These are phyloP conservation scores for Cyanodermella asteris DNA, from an alignment of 2,329 filamentous ascomycete genomes.

Conservation along the genomic window DNA sequence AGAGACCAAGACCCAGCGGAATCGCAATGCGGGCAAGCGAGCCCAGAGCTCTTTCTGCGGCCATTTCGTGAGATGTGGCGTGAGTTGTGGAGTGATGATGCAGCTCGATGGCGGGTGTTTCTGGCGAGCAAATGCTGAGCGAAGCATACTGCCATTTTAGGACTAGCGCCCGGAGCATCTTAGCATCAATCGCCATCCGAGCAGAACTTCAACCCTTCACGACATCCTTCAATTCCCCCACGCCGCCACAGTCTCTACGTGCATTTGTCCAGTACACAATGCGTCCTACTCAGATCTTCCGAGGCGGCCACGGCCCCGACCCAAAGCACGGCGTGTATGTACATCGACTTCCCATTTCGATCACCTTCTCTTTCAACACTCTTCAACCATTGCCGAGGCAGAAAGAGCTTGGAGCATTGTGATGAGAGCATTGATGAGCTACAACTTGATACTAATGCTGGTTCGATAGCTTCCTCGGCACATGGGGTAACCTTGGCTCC, in stretches of 20 bases:
- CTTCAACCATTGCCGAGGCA: background rate
- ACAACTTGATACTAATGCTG: too few species aligned
- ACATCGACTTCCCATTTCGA: background rate
- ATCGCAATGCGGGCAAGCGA: slow-evolving; percentile 47
- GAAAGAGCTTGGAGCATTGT: too few species aligned
- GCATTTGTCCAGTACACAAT: too few species aligned
- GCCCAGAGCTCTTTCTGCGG: slow-evolving; percentile 35
- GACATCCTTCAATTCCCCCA: too few species aligned
- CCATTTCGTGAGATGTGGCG: slow-evolving; percentile 16
- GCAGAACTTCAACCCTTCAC: too few species aligned
- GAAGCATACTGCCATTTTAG: too few species aligned
- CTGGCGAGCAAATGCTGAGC: background rate
- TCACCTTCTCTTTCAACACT: background rate
- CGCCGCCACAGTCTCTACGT: too few species aligned
- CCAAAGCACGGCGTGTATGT: slow-evolving; percentile 15
- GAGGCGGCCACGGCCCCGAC: too few species aligned
- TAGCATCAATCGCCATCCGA: background rate
- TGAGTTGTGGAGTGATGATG: slow-evolving; percentile 2
- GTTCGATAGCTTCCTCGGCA: slow-evolving; percentile 49
- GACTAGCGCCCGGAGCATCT: too few species aligned
- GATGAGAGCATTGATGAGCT: too few species aligned
- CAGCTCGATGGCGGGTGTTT: background rate
- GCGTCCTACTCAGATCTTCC: background rate
- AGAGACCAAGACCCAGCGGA: slow-evolving; percentile 46
- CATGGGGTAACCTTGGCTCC: slow-evolving; percentile 45